Evolutionary conservation across 1,139 yeast genomes (phyloP).

Genomic region (Hyphopichia khmerensis): DNA sequence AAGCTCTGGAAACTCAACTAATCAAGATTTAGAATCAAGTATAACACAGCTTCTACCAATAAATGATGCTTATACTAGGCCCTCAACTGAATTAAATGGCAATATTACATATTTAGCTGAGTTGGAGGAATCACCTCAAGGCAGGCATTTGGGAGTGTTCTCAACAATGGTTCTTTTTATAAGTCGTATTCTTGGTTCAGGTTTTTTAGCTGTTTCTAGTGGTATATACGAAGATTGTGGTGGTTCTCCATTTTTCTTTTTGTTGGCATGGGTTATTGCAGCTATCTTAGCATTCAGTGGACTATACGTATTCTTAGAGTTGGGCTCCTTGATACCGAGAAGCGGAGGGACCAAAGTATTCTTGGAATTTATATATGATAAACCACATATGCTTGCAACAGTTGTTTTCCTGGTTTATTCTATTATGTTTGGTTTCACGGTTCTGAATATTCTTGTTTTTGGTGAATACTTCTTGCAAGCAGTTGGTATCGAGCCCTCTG

Average conservation of each 20-base stretch:
- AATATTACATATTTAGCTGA: constrained; percentile 23
- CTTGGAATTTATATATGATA: constrained; percentile 60
- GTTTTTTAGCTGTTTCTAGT: constrained; percentile 71
- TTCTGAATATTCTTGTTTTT: constrained; percentile 66
- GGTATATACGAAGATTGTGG: constrained; percentile 68
- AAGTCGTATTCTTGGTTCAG: constrained; percentile 74
- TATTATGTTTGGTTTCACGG: constrained; percentile 60
- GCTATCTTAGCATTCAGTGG: constrained; percentile 66
- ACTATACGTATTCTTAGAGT: constrained; percentile 60
- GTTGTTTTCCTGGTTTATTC: constrained; percentile 59
- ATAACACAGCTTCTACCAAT: not conserved
- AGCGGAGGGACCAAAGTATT: constrained; percentile 77
- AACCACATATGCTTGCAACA: constrained; percentile 58
- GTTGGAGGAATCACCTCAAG: constrained; percentile 65
- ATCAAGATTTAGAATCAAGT: not conserved
- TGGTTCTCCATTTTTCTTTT: constrained; percentile 59
- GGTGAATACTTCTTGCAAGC: constrained; percentile 64
- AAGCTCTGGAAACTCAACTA: not conserved
- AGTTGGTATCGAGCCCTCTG: constrained; percentile 39
- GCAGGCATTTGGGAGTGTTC: constrained; percentile 68
- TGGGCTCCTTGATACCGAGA: constrained; percentile 68
- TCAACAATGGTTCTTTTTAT: constrained; percentile 64
- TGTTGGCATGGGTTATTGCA: constrained; percentile 61
- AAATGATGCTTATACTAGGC: constrained; percentile 5
- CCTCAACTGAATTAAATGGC: constrained; percentile 12